Conservation (phyloP, 495 filamentous ascomycete genomes). For the Penicillium nucicola region DNA sequence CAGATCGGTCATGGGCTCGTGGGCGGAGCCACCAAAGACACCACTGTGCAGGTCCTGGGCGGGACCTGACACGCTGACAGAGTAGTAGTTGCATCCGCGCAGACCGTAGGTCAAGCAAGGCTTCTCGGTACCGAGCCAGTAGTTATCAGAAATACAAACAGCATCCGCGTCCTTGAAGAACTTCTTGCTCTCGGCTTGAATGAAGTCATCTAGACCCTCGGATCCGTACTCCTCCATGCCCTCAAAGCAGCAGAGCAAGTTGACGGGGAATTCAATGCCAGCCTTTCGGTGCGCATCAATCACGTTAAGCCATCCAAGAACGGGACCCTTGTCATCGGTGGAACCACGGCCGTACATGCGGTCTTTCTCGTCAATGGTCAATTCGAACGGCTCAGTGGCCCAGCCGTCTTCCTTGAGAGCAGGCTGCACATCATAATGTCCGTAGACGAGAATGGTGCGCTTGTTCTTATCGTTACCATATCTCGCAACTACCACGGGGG, state of each 20-base stretch:
- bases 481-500: constrained; percentile 85
- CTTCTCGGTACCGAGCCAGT: constrained; percentile 98
- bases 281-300: constrained; percentile 97
- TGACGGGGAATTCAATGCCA: constrained; percentile 91
- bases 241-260: constrained; percentile 99
- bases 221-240: constrained; percentile 99
- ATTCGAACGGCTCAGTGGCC: constrained; percentile 90
- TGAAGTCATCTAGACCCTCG: constrained; percentile 93
- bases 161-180: constrained; percentile 95
- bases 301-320: constrained; percentile 95
- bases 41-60: constrained; percentile 93
- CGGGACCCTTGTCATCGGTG: constrained; percentile 98
- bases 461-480: constrained; percentile 90
- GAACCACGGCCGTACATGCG: constrained; percentile 94
- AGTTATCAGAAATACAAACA: constrained; percentile 98
- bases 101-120: constrained; percentile 97
- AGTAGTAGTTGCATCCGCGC: constrained; percentile 97
- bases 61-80: constrained; percentile 79
- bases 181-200: constrained; percentile 79
- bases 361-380: constrained; percentile 83
- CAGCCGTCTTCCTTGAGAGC: constrained; percentile 92
- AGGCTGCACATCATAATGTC: constrained; percentile 98
- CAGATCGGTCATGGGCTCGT: constrained; percentile 98
- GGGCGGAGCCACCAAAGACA: constrained; percentile 91
- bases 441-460: constrained; percentile 93